Evolutionary conservation across 306 rosid species (phyloP).

Genomic region (Quillaja saponaria): DNA sequence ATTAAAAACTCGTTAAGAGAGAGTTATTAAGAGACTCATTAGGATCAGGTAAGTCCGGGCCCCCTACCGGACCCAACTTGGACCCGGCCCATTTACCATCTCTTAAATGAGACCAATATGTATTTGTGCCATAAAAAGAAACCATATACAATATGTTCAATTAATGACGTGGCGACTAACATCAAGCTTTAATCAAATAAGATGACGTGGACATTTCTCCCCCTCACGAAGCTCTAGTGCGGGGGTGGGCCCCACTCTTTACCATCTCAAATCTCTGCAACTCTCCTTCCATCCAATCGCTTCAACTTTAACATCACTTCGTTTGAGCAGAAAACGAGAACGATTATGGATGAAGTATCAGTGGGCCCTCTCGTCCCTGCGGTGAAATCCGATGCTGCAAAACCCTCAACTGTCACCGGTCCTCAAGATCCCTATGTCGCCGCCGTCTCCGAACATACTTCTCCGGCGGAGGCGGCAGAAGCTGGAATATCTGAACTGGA

Average conservation of each 20-base stretch:
- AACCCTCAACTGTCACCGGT: conserved; percentile 8
- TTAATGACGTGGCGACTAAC: conserved; percentile 38
- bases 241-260: conserved; percentile 28
- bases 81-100: no score
- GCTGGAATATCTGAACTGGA: conserved; percentile 53
- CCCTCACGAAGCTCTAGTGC: conserved; percentile 33
- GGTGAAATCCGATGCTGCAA: conserved; percentile 36
- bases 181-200: background rate
- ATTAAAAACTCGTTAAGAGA: no score
- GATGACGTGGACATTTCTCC: conserved; percentile 43
- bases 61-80: no score
- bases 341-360: conserved; percentile 46
- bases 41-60: no score
- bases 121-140: no score
- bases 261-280: conserved; percentile 10
- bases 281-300: no score
- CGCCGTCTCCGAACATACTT: conserved; percentile 21
- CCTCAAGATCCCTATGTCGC: conserved; percentile 29
- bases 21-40: no score
- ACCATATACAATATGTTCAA: no score
- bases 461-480: conserved; percentile 10
- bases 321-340: no score
- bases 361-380: conserved; percentile 58
- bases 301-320: no score
- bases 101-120: no score